These are phyloP conservation scores for Torulaspora delbrueckii DNA, from an alignment of 805 yeast genomes.

Conservation along the genomic window DNA sequence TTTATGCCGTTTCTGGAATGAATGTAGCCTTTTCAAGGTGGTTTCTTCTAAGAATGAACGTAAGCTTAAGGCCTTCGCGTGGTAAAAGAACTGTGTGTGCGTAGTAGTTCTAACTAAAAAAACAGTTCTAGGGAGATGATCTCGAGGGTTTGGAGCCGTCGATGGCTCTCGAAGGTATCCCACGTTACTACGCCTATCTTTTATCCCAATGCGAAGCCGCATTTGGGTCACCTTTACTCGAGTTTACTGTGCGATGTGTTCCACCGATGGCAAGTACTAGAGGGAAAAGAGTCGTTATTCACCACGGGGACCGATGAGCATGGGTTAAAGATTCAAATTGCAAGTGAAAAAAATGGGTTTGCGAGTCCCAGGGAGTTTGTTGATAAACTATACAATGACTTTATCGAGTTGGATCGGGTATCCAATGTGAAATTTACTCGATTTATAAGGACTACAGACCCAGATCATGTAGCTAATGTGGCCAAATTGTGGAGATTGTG, in stretches of 20 bases:
- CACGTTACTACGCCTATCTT: conserved; percentile 89
- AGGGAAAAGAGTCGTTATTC: conserved; percentile 46
- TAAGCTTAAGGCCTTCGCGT: background rate
- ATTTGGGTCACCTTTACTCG: conserved; percentile 87
- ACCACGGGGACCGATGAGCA: conserved; percentile 97
- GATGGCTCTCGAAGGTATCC: conserved; percentile 10
- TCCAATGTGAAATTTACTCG: conserved; percentile 60
- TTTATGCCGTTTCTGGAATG: background rate
- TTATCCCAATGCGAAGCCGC: conserved; percentile 93
- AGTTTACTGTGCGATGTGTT: conserved; percentile 79
- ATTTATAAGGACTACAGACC: conserved; percentile 87
- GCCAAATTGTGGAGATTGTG: conserved; percentile 64
- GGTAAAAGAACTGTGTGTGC: background rate
- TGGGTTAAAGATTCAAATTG: conserved; percentile 88
- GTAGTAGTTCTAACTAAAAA: background rate
- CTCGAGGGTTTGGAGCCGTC: conserved; percentile 1
- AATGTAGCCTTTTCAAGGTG: background rate
- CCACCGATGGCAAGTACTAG: conserved; percentile 62
- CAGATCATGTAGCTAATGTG: conserved; percentile 67
- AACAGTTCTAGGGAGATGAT: background rate
- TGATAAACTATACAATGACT: conserved; percentile 60
- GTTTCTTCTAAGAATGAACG: background rate
- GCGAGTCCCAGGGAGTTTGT: conserved; percentile 61
- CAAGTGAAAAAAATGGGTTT: conserved; percentile 54
- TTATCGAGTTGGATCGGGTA: conserved; percentile 55